These are phyloP conservation scores for Paraphoma sp. DNA, from an alignment of 2,329 filamentous ascomycete genomes.

Conservation along the genomic window DNA sequence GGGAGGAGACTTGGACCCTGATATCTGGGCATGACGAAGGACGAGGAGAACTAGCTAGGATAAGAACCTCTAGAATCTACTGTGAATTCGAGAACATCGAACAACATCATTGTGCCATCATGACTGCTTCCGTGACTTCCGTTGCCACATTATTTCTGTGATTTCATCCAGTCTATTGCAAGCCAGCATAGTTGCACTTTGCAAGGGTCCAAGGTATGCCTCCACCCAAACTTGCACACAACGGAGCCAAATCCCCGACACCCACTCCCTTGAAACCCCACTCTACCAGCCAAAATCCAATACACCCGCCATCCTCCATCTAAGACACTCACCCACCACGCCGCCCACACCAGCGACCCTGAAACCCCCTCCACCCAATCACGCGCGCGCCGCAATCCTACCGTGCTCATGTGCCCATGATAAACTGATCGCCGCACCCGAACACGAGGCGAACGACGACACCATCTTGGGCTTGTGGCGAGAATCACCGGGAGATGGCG, in stretches of 20 bases:
- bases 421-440: slow-evolving; percentile 13
- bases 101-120: slow-evolving; percentile 18
- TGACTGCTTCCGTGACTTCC: slow-evolving; percentile 14
- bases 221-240: background rate
- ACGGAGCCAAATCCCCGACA: background rate
- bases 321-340: slow-evolving; percentile 25
- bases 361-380: background rate
- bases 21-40: slow-evolving; percentile 14
- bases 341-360: slow-evolving; percentile 11
- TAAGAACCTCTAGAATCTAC: slow-evolving; percentile 2
- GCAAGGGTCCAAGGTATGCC: background rate
- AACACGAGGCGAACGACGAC: slow-evolving; percentile 11
- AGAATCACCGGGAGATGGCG: background rate
- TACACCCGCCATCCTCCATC: background rate
- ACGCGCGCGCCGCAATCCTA: slow-evolving; percentile 5
- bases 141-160: slow-evolving; percentile 5
- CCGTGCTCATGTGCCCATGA: slow-evolving; percentile 10
- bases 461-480: background rate
- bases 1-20: slow-evolving; percentile 13
- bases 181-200: slow-evolving; percentile 7
- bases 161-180: background rate
- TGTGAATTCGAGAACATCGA: slow-evolving; percentile 12
- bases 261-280: background rate
- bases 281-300: background rate
- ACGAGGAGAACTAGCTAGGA: slow-evolving; percentile 10